Evolutionary conservation across 441 rosid genomes (phyloP), one percentile per base, ranked within the genome.

Genomic region (Croton setiger): DNA sequence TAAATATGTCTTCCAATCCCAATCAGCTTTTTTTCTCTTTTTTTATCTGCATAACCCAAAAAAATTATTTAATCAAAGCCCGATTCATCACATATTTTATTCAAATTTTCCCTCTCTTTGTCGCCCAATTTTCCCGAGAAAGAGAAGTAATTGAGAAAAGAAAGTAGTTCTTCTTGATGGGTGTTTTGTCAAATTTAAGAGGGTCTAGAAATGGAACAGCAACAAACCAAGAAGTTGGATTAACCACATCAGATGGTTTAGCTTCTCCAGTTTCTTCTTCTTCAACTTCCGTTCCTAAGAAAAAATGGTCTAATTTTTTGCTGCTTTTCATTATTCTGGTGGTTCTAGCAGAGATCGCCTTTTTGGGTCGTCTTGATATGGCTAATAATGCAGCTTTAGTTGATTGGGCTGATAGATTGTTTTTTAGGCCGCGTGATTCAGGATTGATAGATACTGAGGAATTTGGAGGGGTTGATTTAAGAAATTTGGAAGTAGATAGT

Each of bases 281-380:
- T 7, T 60, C 84, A n/a, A 60, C 65, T 47, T 71, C 76, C 15
- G 55, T 27, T 36, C 58, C 70, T 67, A 60, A 76, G 80, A 83
- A 71, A 78, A 95, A 82, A 72, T 79, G 88, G 70, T 80, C 90
- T 33, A 87, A 70, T 64, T 65, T 85, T 52, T 66, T 87, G 78
- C 90, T 90, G 23, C 36, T 87, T 66, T 81, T 88, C 63, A 89
- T 95, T 51, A 80, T 82, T 54, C 72, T 95, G 5, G 95, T 90
- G 21, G 86, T 92, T 59, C 60, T 87, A 51, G 89, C 85, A 14
- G 98, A 92, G 86, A 83, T 92, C 72, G 86, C 82, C 64, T 89
- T 95, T 75, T 78, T 95, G 81, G 89, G 97, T 84, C 88, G 89
- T 48, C 88, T 95, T 56, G 96, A 92, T 63, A 78, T 88, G 81